Conservation (phyloP, 345 rosid species). For the Excoecaria cochinchinensis region DNA sequence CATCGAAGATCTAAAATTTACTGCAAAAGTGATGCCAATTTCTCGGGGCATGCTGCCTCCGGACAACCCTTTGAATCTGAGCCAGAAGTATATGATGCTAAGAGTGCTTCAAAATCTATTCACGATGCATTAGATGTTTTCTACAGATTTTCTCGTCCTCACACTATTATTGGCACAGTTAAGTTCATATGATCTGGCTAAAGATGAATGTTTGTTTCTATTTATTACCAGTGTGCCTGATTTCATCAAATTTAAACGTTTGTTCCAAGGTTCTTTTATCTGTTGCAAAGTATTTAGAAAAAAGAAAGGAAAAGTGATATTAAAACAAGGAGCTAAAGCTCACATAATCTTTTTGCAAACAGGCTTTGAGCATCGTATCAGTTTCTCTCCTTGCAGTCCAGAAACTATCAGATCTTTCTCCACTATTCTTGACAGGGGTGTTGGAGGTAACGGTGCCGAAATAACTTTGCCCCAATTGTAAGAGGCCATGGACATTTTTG, state of each 20-base stretch:
- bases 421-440: constrained; percentile 62
- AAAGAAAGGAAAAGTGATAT: not conserved
- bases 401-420: constrained; percentile 75
- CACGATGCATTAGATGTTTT: constrained; percentile 61
- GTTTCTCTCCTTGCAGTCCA: constrained; percentile 86
- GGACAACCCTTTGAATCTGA: constrained; percentile 55
- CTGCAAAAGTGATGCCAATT: constrained; percentile 30
- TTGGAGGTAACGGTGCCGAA: constrained; percentile 60
- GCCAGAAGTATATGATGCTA: constrained; percentile 46
- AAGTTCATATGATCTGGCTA: constrained; percentile 34
- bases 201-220: constrained; percentile 9
- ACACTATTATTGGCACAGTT: constrained; percentile 95
- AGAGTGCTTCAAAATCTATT: constrained; percentile 33
- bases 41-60: constrained; percentile 53
- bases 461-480: not conserved
- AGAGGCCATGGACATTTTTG: not conserved
- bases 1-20: constrained; percentile 21
- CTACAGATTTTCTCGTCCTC: constrained; percentile 92
- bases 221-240: not conserved
- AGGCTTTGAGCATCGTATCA: constrained; percentile 89
- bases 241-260: not conserved
- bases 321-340: not conserved
- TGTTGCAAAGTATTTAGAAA: not conserved
- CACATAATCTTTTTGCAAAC: constrained; percentile 19
- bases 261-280: not conserved